Evolutionary conservation across 345 rosid genomes (phyloP).

Genomic region (Gossypium raimondii): DNA sequence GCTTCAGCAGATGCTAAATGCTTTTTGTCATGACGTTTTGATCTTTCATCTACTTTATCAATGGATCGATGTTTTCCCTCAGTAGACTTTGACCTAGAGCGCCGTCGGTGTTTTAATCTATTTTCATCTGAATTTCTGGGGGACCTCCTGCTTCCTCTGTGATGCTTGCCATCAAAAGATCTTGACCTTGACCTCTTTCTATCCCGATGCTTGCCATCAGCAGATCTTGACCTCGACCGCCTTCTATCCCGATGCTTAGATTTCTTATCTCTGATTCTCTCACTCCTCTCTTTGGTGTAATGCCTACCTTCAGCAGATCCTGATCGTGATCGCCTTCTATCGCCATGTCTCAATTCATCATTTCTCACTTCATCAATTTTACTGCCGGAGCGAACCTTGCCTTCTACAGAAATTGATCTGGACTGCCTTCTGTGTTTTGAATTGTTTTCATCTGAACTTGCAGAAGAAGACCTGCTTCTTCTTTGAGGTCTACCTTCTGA

Average conservation of each 20-base stretch:
- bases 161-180: slow-evolving; percentile 51
- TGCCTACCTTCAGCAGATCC: slow-evolving; percentile 56
- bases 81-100: slow-evolving; percentile 52
- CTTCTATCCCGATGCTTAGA: slow-evolving; percentile 53
- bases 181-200: slow-evolving; percentile 63
- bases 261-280: slow-evolving; percentile 42
- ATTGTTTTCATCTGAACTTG: slow-evolving; percentile 41
- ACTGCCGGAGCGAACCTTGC: slow-evolving; percentile 15
- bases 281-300: slow-evolving; percentile 35
- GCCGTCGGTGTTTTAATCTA: slow-evolving; percentile 43
- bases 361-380: slow-evolving; percentile 33
- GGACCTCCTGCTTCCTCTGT: slow-evolving; percentile 44
- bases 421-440: slow-evolving; percentile 39
- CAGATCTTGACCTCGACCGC: slow-evolving; percentile 61
- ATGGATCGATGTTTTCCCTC: slow-evolving; percentile 40
- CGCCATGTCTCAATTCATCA: slow-evolving; percentile 38
- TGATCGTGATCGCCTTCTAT: slow-evolving; percentile 65
- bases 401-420: slow-evolving; percentile 31
- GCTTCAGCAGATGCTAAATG: slow-evolving; percentile 45
- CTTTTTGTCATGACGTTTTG: slow-evolving; percentile 43
- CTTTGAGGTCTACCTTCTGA: slow-evolving; percentile 34
- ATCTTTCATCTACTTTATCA: slow-evolving; percentile 41
- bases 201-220: slow-evolving; percentile 48
- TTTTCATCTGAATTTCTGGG: slow-evolving; percentile 46
- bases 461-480: slow-evolving; percentile 40